Conservation (phyloP, 257 asterid species). For the Anisodus tanguticus region DNA sequence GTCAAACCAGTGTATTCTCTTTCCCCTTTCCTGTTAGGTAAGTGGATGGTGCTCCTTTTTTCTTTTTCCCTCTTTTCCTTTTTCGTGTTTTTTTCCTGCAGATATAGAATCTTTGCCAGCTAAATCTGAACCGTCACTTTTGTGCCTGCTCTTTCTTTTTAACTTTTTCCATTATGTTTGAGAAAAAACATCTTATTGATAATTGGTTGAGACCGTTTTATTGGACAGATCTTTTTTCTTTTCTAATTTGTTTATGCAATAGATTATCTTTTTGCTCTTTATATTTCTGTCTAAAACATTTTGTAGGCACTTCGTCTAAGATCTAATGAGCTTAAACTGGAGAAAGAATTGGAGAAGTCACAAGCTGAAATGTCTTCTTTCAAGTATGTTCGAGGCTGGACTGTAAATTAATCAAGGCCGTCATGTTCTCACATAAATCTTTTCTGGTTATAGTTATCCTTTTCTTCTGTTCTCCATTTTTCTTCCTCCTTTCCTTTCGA, state of each 20-base stretch:
- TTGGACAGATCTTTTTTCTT: conserved; percentile 19
- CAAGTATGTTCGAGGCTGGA: conserved; percentile 54
- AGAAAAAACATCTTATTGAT: not conserved
- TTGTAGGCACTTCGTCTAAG: conserved; percentile 88
- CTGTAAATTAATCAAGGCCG: conserved; percentile 16
- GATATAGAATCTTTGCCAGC: not conserved
- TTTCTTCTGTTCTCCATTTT: conserved; percentile 27
- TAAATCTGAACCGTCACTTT: not conserved
- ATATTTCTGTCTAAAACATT: conserved; percentile 23
- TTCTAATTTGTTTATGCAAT: not conserved
- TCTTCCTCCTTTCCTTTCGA: not conserved
- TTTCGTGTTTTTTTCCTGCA: not conserved
- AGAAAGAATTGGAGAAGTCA: conserved; percentile 79
- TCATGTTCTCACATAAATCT: not conserved
- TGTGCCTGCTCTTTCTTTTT: conserved; percentile 22
- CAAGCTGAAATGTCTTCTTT: conserved; percentile 71
- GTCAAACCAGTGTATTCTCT: conserved; percentile 23
- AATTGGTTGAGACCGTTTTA: not conserved
- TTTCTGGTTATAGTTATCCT: conserved; percentile 22
- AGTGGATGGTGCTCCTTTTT: not conserved
- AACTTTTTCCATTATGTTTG: not conserved
- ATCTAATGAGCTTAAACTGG: conserved; percentile 92
- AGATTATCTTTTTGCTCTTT: conserved; percentile 24
- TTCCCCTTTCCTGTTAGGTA: conserved; percentile 19
- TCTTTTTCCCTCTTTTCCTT: conserved; percentile 6